These are phyloP conservation scores for Trichoderma guizhouense DNA, from an alignment of 2,329 filamentous ascomycete genomes.

Conservation along the genomic window DNA sequence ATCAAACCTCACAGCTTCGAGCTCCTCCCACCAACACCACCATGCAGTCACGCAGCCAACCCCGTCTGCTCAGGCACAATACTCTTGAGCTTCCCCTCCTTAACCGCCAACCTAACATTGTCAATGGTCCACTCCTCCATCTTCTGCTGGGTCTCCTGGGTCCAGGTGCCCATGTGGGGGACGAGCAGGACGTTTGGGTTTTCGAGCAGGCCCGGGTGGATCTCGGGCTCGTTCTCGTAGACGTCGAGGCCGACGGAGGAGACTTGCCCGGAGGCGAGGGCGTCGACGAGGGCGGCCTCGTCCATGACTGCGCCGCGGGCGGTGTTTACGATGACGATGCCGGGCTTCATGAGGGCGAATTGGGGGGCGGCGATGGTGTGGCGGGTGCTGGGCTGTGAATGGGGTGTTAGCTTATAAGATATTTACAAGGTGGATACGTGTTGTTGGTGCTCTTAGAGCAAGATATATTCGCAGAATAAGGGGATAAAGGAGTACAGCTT, in stretches of 20 bases:
- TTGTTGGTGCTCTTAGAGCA: not conserved
- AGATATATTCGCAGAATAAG: not conserved
- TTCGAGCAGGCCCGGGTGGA: conserved; percentile 67
- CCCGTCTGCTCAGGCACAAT: conserved; percentile 68
- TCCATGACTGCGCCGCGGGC: conserved; percentile 80
- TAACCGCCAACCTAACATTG: conserved; percentile 63
- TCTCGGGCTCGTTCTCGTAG: conserved; percentile 74
- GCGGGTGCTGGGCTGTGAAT: conserved; percentile 55
- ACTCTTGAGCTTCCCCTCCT: conserved; percentile 60
- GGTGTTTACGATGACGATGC: conserved; percentile 76
- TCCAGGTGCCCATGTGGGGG: conserved; percentile 86
- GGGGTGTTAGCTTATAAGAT: not conserved
- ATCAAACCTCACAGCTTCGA: not conserved
- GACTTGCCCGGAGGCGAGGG: conserved; percentile 67
- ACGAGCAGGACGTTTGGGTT: conserved; percentile 72
- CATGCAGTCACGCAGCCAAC: conserved; percentile 4
- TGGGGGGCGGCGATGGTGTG: conserved; percentile 71
- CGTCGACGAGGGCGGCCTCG: conserved; percentile 72
- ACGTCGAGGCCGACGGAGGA: conserved; percentile 73
- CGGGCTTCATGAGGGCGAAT: conserved; percentile 74
- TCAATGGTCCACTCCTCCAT: conserved; percentile 75
- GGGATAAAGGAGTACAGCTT: conserved; percentile 34
- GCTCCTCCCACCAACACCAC: not conserved
- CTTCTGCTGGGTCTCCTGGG: conserved; percentile 59
- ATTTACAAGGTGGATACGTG: too few species aligned